phyloP scores from a whole-genome alignment of 768 basidiomycete species.

The Rhodotorula babjevae region DNA sequence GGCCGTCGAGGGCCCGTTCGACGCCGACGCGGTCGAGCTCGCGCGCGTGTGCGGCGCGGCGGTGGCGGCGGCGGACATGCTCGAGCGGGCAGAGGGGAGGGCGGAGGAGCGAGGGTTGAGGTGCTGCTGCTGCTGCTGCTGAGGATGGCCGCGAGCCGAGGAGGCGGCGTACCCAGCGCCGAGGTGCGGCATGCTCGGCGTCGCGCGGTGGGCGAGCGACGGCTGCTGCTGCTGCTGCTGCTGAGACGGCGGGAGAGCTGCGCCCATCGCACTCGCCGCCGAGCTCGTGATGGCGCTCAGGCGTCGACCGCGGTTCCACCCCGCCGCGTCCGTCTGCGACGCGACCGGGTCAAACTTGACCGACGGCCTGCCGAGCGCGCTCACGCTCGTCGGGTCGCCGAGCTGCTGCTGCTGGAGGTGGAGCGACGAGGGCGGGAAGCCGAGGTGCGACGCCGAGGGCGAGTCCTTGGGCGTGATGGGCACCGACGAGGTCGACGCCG shows the following conservation, averaged over 20 bases:
- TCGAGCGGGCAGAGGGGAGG: neutral
- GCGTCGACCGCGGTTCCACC: constrained; percentile 9
- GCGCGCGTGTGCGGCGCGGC: neutral
- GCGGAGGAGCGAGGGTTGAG: neutral
- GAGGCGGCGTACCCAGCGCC: neutral
- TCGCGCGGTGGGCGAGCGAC: neutral
- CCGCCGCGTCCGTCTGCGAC: neutral
- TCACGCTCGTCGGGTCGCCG: neutral
- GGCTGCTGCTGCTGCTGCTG: neutral
- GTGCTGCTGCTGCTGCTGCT: neutral
- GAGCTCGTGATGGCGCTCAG: constrained; percentile 11
- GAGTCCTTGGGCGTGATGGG: constrained; percentile 30
- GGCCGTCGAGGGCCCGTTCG: neutral
- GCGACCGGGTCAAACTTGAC: constrained; percentile 31
- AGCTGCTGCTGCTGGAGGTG: neutral
- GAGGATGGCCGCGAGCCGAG: neutral
- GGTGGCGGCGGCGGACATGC: neutral
- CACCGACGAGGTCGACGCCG: constrained; percentile 22
- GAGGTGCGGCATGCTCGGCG: neutral
- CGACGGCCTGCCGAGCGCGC: neutral
- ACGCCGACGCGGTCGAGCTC: constrained; percentile 7
- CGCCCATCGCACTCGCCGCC: neutral
- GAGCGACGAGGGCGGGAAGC: neutral
- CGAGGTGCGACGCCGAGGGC: constrained; percentile 20
- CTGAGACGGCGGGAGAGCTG: no score